phyloP scores from a whole-genome alignment of 441 rosid species.

The Syzygium syzygioides region DNA sequence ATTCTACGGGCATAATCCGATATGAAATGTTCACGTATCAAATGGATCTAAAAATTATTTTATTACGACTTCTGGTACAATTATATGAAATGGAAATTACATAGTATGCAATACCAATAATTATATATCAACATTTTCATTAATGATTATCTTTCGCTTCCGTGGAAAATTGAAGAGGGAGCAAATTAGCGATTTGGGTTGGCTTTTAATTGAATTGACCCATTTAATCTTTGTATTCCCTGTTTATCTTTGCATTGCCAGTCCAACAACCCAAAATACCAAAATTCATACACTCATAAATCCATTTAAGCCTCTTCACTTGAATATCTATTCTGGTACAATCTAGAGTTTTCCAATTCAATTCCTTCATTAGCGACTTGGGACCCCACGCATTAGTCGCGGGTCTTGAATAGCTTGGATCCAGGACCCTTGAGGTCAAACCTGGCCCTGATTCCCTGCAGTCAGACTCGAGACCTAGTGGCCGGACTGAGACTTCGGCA shows the following conservation, averaged over 20 bases:
- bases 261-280: not conserved
- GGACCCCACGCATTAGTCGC: not conserved
- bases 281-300: not conserved
- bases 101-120: not conserved
- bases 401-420: not conserved
- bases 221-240: not conserved
- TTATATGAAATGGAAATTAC: not conserved
- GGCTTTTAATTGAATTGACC: not conserved
- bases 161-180: not conserved
- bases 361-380: not conserved
- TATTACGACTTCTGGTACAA: not conserved
- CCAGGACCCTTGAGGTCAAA: rapidly evolving
- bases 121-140: not conserved
- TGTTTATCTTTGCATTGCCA: not conserved
- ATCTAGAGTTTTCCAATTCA: not conserved
- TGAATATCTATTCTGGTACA: not conserved
- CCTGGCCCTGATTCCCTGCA: rapidly evolving
- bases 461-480: not conserved
- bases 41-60: not conserved
- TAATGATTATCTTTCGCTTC: not conserved
- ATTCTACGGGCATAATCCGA: not conserved
- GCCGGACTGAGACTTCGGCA: not conserved
- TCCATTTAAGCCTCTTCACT: not conserved
- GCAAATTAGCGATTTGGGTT: not conserved
- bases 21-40: not conserved